Evolutionary conservation across 2,329 filamentous ascomycete species (phyloP).

Genomic region (Epichloe coenophiala): DNA sequence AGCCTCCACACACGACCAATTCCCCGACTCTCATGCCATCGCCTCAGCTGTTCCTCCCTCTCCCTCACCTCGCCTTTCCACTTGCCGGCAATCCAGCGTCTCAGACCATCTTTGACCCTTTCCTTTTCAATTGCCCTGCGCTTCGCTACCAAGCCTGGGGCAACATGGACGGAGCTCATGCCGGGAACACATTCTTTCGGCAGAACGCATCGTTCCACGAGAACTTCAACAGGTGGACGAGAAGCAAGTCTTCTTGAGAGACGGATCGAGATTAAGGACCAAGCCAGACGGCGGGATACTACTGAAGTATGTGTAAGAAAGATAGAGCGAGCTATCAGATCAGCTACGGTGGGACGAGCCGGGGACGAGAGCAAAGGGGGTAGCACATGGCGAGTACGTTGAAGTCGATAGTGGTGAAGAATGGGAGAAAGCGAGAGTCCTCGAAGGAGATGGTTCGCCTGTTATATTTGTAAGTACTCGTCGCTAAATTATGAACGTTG

Average conservation of each 20-base stretch:
- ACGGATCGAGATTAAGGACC: slow-evolving; percentile 51
- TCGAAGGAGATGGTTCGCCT: slow-evolving; percentile 51
- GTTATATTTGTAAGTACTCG: slow-evolving; percentile 3
- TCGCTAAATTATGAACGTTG: neutral
- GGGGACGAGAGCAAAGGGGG: slow-evolving; percentile 42
- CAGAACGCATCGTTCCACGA: slow-evolving; percentile 51
- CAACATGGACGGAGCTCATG: slow-evolving; percentile 28
- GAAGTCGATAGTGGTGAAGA: slow-evolving; percentile 49
- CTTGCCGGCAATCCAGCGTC: slow-evolving; percentile 49
- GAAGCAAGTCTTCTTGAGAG: slow-evolving; percentile 47
- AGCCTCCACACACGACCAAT: slow-evolving; percentile 47
- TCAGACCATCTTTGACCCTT: slow-evolving; percentile 51
- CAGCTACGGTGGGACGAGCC: slow-evolving; percentile 43
- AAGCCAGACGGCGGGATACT: slow-evolving; percentile 48
- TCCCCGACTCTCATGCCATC: slow-evolving; percentile 36
- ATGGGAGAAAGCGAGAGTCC: slow-evolving; percentile 50
- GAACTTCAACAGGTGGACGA: slow-evolving; percentile 43
- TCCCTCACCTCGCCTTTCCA: slow-evolving; percentile 40
- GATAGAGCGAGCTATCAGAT: slow-evolving; percentile 51
- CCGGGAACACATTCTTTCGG: slow-evolving; percentile 49
- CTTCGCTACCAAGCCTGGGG: slow-evolving; percentile 48
- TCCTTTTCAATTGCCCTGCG: slow-evolving; percentile 52
- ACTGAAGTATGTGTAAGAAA: slow-evolving; percentile 54
- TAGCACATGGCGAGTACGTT: slow-evolving; percentile 39
- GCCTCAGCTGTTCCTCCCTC: slow-evolving; percentile 31